These are phyloP conservation scores for Xylariales sp. DNA, from an alignment of 2,329 filamentous ascomycete genomes.

Conservation along the genomic window DNA sequence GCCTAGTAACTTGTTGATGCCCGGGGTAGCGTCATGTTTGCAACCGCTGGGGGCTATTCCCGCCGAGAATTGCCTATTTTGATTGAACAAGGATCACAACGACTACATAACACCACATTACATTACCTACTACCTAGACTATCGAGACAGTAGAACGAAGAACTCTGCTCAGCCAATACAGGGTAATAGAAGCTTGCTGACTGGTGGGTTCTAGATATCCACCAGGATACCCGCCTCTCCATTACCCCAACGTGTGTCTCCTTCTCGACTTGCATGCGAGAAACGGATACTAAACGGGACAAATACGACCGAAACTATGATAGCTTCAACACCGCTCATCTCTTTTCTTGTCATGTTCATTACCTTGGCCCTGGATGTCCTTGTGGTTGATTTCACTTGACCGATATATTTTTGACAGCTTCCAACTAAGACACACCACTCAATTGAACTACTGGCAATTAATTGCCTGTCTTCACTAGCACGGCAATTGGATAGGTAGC, in stretches of 20 bases:
- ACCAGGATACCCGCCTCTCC: slow-evolving; percentile 13
- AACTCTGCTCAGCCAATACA: neutral
- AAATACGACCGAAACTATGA: slow-evolving; percentile 29
- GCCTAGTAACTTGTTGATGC: too few relatives aligned
- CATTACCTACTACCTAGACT: neutral
- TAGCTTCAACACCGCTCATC: slow-evolving; percentile 17
- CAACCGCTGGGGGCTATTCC: neutral
- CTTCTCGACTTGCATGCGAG: slow-evolving; percentile 7
- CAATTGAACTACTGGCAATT: slow-evolving; percentile 3
- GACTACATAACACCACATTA: neutral
- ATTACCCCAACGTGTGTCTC: slow-evolving; percentile 2
- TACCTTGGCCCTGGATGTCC: neutral
- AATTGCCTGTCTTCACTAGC: neutral
- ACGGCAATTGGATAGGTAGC: slow-evolving; percentile 11
- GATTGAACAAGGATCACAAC: neutral
- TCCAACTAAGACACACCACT: neutral
- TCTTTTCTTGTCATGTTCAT: slow-evolving; percentile 8
- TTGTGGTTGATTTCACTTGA: neutral
- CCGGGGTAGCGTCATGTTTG: too few relatives aligned
- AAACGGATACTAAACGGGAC: slow-evolving; percentile 12
- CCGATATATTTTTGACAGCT: neutral
- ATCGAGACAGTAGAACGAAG: neutral
- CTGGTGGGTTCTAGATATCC: neutral
- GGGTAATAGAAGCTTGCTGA: slow-evolving; percentile 1
- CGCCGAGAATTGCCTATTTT: slow-evolving; percentile 12